Conservation (phyloP, 2,329 filamentous ascomycete species). For the Colletotrichum musae region DNA sequence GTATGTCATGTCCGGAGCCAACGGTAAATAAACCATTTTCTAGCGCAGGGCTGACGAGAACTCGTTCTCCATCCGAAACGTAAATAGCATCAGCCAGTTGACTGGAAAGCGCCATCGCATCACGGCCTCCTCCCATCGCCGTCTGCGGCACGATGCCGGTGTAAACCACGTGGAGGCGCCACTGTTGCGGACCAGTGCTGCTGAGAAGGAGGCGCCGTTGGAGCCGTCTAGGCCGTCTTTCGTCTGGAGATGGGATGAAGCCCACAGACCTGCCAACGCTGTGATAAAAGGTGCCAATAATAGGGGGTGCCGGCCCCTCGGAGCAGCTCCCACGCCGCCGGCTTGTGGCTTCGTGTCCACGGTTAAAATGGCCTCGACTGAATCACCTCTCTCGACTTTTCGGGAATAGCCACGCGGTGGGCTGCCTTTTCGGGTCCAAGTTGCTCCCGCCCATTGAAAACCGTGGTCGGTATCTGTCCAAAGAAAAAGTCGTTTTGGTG, state of each 20-base stretch:
- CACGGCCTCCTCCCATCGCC: not conserved
- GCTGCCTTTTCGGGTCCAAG: conserved; percentile 10
- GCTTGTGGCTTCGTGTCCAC: conserved; percentile 3
- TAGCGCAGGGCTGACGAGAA: conserved; percentile 1
- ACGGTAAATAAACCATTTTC: not conserved
- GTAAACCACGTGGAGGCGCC: conserved; percentile 25
- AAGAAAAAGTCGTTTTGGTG: not conserved
- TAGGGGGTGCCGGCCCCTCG: conserved; percentile 7
- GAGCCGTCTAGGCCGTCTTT: conserved; percentile 1
- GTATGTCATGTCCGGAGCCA: not conserved
- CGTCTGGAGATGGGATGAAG: conserved; percentile 4
- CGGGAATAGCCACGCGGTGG: not conserved
- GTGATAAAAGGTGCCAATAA: not conserved
- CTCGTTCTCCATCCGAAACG: not conserved
- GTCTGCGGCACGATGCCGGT: conserved; percentile 14
- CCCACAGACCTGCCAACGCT: conserved; percentile 4
- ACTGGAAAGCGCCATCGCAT: too few relatives aligned
- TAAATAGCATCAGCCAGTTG: conserved; percentile 12
- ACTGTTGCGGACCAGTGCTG: conserved; percentile 2
- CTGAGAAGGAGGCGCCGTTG: conserved; percentile 8
- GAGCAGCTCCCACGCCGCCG: conserved; percentile 6
- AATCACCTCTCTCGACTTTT: conserved; percentile 6
- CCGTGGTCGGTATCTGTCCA: not conserved
- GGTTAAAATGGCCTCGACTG: conserved; percentile 1
- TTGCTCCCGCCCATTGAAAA: conserved; percentile 13